A percentile compares a stretch with the other conserved stretches of the same genome.
Conservation (phyloP, 768 basidiomycete species). For the Lactarius sanguifluus region DNA sequence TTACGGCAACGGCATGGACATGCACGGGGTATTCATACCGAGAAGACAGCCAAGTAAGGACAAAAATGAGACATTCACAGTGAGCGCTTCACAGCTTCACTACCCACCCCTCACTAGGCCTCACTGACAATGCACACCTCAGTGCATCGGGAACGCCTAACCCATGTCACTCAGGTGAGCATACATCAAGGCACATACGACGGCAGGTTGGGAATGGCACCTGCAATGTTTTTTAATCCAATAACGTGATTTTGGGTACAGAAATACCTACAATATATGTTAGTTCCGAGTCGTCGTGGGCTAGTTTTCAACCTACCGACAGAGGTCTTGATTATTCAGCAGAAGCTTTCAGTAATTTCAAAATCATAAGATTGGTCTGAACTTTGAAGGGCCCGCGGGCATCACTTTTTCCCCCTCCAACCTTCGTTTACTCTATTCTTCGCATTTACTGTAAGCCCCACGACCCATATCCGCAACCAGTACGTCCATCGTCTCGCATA, state of each 20-base stretch:
- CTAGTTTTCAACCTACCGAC: not conserved
- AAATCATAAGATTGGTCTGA: not conserved
- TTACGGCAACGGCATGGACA: conserved; percentile 13
- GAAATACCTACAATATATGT: not conserved
- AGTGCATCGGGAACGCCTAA: not conserved
- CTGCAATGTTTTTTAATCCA: not conserved
- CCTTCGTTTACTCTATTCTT: not conserved
- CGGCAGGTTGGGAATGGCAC: not conserved
- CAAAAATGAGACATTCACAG: not conserved
- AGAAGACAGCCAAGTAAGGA: not conserved
- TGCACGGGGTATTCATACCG: conserved; percentile 5
- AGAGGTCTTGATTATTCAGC: not conserved
- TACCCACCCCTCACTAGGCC: not conserved
- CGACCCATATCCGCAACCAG: not conserved
- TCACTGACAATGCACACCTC: not conserved
- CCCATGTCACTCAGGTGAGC: not conserved
- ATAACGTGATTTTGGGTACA: not conserved
- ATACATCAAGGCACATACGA: not conserved
- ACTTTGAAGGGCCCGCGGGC: too few species aligned
- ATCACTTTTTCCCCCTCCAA: not conserved
- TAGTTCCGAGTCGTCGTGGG: not conserved
- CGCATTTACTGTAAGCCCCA: not conserved
- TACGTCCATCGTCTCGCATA: not conserved
- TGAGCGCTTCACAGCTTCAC: not conserved
- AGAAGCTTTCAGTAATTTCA: not conserved